Base-by-base conservation (phyloP, 2,329 filamentous ascomycete species). In the Cylindrodendrum hubeiense region DNA sequence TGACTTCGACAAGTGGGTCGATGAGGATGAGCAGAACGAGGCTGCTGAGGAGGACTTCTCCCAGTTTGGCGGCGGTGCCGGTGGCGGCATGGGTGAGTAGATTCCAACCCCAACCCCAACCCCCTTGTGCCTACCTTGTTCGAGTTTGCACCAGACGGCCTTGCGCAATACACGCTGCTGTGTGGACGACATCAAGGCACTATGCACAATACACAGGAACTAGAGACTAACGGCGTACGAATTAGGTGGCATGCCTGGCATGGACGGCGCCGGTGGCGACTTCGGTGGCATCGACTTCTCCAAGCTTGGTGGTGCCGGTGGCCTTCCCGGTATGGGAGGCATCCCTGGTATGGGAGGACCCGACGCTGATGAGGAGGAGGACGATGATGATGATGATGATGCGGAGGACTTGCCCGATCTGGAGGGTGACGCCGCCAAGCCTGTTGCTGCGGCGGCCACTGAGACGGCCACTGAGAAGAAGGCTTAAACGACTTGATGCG, bases 1-100 rank as follows among this genome's bases (percentile, higher is more conserved):
- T 71, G 92, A 99, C 85, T 99, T 99, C 76, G 95, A 98, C 86
- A 98, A 97, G 92, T 98, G 95, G 95, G 93, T 97, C 76, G 95
- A 98, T 74, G 94, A 98, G 89, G 95, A 99, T 79, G 96, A 99
- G 89, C 96, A 99, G 86, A 92, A 98, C 78, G 94, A 94, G 82
- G 91, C 89, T 66, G 85, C 89, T 52, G 94, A 97, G 71, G 94
- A 97, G 61, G 95, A 97, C 81, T 83, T 90, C 74, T 88, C 87
- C 70, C 86, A 90, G 79, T 90, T 89, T 73, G 89, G 86, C 63
- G n/a, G n/a, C n/a, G n/a, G n/a, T n/a, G n/a, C n/a, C n/a, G n/a
- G n/a, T n/a, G n/a, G n/a, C n/a, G 89, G 89, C 70, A 92, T 90
- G 88, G 87, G 87, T 85, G 79, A 77, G 85, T 86, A 51, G 8